phyloP scores from a whole-genome alignment of 176 grass and related monocot species.

The Oryza coarctata region DNA sequence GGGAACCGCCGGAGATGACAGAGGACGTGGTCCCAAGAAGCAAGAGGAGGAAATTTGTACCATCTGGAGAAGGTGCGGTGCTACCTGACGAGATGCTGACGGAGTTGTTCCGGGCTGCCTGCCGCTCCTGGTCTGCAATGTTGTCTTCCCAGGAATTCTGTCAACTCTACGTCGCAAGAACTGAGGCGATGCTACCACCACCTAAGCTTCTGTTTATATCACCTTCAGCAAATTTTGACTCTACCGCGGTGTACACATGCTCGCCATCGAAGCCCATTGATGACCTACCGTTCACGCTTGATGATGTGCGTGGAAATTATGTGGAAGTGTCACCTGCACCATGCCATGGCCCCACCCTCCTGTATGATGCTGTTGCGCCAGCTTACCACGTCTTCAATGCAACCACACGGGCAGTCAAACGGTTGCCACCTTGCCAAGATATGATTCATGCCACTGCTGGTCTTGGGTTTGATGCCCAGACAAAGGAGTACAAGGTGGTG shows the following conservation, averaged over 20 bases:
- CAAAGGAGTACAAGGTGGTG: conserved; percentile 1
- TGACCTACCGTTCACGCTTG: neutral
- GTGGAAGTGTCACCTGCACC: neutral
- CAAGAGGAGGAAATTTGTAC: too few species aligned
- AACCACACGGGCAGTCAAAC: conserved; percentile 14
- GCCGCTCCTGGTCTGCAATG: too few species aligned
- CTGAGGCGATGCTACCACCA: too few species aligned
- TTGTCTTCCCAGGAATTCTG: too few species aligned
- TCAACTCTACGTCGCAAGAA: too few species aligned
- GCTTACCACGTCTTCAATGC: conserved; percentile 21
- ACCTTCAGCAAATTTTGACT: neutral
- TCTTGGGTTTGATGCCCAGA: conserved; percentile 16
- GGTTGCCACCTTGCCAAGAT: conserved; percentile 15
- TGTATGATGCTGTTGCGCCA: conserved; percentile 16
- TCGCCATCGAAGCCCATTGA: neutral
- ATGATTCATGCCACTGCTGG: neutral
- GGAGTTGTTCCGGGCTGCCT: too few species aligned
- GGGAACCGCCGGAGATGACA: too few species aligned
- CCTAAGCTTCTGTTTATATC: too few species aligned
- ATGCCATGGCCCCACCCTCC: conserved; percentile 21
- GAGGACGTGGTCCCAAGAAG: too few species aligned
- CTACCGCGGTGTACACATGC: neutral
- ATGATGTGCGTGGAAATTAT: neutral
- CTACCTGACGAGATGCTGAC: too few species aligned
- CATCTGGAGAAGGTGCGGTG: too few species aligned